These are phyloP conservation scores for Claviceps purpurea DNA, from an alignment of 2,329 filamentous ascomycete genomes.

Conservation along the genomic window DNA sequence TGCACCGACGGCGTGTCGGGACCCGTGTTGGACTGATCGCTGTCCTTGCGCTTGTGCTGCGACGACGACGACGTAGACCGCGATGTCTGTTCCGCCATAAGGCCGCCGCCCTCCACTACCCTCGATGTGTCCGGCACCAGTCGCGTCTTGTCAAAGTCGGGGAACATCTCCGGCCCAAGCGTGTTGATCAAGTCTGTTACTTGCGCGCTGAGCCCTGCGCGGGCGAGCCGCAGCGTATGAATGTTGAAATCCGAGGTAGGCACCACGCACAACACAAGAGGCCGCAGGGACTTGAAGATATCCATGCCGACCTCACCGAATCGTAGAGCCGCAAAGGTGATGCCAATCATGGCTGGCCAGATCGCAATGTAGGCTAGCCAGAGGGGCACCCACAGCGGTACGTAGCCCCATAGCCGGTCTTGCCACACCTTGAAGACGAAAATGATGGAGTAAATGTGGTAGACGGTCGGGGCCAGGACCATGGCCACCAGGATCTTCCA, in stretches of 20 bases:
- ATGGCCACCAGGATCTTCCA: constrained; percentile 89
- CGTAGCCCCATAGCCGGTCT: constrained; percentile 70
- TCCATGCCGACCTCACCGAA: constrained; percentile 99
- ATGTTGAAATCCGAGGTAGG: constrained; percentile 77
- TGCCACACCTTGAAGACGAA: constrained; percentile 66
- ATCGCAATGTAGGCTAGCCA: constrained; percentile 64
- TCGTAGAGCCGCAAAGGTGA: constrained; percentile 85
- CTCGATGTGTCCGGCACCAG: constrained; percentile 46
- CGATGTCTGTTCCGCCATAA: constrained; percentile 9
- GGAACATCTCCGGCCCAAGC: constrained; percentile 88
- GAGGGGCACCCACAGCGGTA: constrained; percentile 68
- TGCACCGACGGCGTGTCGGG: constrained; percentile 24
- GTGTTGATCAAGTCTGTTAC: constrained; percentile 92
- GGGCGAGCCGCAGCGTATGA: constrained; percentile 57
- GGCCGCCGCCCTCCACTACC: constrained; percentile 19
- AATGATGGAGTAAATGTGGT: constrained; percentile 65
- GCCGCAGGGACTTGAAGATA: constrained; percentile 86
- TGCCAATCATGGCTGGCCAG: constrained; percentile 67
- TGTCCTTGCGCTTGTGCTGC: constrained; percentile 28
- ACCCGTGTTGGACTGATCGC: constrained; percentile 31
- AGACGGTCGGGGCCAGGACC: constrained; percentile 68
- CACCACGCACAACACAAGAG: constrained; percentile 71
- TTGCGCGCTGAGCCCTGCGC: constrained; percentile 62
- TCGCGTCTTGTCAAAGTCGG: constrained; percentile 76
- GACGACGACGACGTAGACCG: background rate